Percentiles rank a stretch among this genome's conserved stretches.
Conservation (phyloP, 2,329 filamentous ascomycete genomes). For the Tricladium varicosporioides region DNA sequence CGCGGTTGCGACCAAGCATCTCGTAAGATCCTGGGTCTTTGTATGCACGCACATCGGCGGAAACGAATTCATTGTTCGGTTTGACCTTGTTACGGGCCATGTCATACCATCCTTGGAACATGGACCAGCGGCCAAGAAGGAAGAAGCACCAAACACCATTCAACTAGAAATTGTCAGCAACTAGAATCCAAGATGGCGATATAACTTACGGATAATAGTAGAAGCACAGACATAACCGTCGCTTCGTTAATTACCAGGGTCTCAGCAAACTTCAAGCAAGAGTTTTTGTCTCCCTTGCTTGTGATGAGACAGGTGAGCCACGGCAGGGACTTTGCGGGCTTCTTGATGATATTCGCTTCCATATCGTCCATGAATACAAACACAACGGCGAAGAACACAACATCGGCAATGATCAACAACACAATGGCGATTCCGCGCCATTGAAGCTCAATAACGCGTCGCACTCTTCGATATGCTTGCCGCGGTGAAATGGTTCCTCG, state of each 20-base stretch:
- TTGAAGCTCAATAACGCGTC: constrained; percentile 83
- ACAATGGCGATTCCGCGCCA: constrained; percentile 93
- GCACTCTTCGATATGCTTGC: constrained; percentile 83
- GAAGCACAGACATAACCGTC: constrained; percentile 76
- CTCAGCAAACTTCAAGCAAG: constrained; percentile 62
- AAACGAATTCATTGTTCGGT: constrained; percentile 79
- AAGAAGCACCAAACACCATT: constrained; percentile 84
- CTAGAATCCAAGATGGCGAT: background rate
- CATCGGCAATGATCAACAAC: constrained; percentile 83
- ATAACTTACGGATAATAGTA: constrained; percentile 72
- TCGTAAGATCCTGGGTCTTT: constrained; percentile 72
- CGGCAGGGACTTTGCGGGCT: constrained; percentile 47
- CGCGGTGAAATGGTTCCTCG: constrained; percentile 69
- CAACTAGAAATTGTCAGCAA: constrained; percentile 48
- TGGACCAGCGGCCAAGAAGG: constrained; percentile 78
- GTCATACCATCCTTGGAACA: constrained; percentile 80
- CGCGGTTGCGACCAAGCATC: constrained; percentile 60
- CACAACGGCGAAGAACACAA: constrained; percentile 89
- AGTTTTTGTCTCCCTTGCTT: constrained; percentile 56
- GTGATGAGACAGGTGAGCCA: constrained; percentile 73
- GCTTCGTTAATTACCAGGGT: constrained; percentile 69
- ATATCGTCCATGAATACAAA: constrained; percentile 86
- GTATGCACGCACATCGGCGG: constrained; percentile 67
- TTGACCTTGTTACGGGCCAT: constrained; percentile 50
- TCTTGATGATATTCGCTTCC: constrained; percentile 24